Base-by-base conservation (phyloP, 1,139 yeast species). In the Kazachstania sp. region DNA sequence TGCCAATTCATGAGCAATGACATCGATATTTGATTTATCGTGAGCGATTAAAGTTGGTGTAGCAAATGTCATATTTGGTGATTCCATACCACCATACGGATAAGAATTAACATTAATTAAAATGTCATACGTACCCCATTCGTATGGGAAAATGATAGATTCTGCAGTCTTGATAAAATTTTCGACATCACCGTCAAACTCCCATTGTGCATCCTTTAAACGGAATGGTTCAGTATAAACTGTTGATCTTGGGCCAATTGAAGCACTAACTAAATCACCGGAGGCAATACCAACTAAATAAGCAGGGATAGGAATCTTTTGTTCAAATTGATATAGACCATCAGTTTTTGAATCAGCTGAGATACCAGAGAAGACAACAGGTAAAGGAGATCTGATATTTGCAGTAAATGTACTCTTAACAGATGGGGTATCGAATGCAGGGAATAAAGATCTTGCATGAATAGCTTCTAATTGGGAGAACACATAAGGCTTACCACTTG, bases 11-110 rank as follows among this genome's bases (percentile, higher is more conserved):
- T 87, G 96, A 1, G 95, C 95, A 64, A 87, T 80, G 35, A 87
- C 95, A 55, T 83, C 87, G 29, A 87, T 88, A 57, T 87, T 86
- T 50, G 86, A 82, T 51, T 94, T 74, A 67, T 88, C 96, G 43
- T 92, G 90, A 30, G 92, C 79, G 42, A 88, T 79, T 56, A 88
- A 73, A 0, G 97, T 87, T 41, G 96, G 95, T 0, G 96, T 88
- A 37, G 90, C 92, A 66, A 86, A 86, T 2, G 95, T 87, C 65
- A 86, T 79, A 65, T 86, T 86, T 47, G 95, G 95, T 63, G 86
- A 86, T 68, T 88, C 97, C 96, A 88, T 88, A 47, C 97, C 96
- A 51, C 96, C 96, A 60, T 86, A 88, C 2, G 96, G 96, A 76
- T 86, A 87, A 5, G 90, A 78, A 47, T 79, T 75, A 3, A 95